Evolutionary conservation across 306 rosid genomes (phyloP), one percentile per base, ranked within the genome.

Genomic region (Myrica gale): DNA sequence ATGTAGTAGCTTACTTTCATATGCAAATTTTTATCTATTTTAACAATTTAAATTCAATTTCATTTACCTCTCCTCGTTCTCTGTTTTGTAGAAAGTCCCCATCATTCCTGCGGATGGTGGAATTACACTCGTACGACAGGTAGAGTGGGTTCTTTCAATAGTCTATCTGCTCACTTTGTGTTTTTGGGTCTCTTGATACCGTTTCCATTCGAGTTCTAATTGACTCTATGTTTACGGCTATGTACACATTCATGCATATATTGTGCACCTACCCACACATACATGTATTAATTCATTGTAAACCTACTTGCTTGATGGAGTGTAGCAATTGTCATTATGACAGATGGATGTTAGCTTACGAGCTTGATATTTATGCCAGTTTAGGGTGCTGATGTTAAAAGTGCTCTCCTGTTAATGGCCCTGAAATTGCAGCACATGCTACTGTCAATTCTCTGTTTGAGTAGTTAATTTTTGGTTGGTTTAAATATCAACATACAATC

Each of bases 91-190:
- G 99, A 92, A 82, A 90, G 89, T 83, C 17, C 93, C 93, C 9
- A 92, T 95, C 54, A 90, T 92, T 83, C 90, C 88, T 54, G 84
- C 88, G 7, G 99, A 96, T 60, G 98, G 97, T 62, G 82, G 75
- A 53, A 80, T 96, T 84, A 79, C 90, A 68, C 78, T 48, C 72
- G 73, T 44, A 58, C 87, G 97, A 41, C 82, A 92, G 99, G 99
- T 92, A 87, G 76, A 52, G 58, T 85, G 37, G 32, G 56, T 52
- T 47, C 19, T 43, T 4, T 61, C 54, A 58, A 32, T 52, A 54
- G 19, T 69, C 73, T 61, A 23, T 26, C 17, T 65, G 19, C 37
- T 32, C 37, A 2, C 37, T 32, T 32, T 32, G 53, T 48, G 16
- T 5, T 48, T 11, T 48, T 48, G 10, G 5, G 4, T 16, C 5